Percentiles rank a stretch among this genome's conserved stretches.
Conservation (phyloP, 2,329 filamentous ascomycete genomes). For the Sclerotinia spermophila region DNA sequence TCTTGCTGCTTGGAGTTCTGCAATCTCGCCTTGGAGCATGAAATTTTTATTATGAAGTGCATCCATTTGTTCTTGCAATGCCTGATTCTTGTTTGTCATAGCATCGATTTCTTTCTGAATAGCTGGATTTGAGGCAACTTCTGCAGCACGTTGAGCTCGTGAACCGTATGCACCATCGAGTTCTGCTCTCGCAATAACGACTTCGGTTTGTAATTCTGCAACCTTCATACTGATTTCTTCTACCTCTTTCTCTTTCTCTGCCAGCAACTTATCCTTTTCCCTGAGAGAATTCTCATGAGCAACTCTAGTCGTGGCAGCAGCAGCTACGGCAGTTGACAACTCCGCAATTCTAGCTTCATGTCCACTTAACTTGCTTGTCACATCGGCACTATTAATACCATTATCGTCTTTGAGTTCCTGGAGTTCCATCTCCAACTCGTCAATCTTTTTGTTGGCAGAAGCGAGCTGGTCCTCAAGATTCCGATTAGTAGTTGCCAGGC, state of each 20-base stretch:
- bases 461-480: slow-evolving; percentile 11
- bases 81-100: slow-evolving; percentile 45
- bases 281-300: slow-evolving; percentile 24
- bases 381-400: slow-evolving; percentile 31
- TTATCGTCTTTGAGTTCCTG: slow-evolving; percentile 34
- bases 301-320: slow-evolving; percentile 28
- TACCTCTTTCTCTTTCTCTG: slow-evolving; percentile 47
- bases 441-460: slow-evolving; percentile 33
- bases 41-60: slow-evolving; percentile 23
- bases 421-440: slow-evolving; percentile 35
- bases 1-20: background rate
- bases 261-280: slow-evolving; percentile 29
- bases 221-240: slow-evolving; percentile 59
- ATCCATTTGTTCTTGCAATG: slow-evolving; percentile 32
- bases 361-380: slow-evolving; percentile 31
- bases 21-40: slow-evolving; percentile 18
- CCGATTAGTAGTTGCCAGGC: slow-evolving; percentile 8
- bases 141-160: slow-evolving; percentile 65
- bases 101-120: slow-evolving; percentile 58
- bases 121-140: slow-evolving; percentile 55
- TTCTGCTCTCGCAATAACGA: slow-evolving; percentile 87
- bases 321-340: slow-evolving; percentile 30
- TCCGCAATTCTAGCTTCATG: slow-evolving; percentile 31
- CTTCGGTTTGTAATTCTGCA: slow-evolving; percentile 66
- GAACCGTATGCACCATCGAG: slow-evolving; percentile 91